Evolutionary conservation across 345 rosid species (phyloP).

Genomic region (Brassica nigra): DNA sequence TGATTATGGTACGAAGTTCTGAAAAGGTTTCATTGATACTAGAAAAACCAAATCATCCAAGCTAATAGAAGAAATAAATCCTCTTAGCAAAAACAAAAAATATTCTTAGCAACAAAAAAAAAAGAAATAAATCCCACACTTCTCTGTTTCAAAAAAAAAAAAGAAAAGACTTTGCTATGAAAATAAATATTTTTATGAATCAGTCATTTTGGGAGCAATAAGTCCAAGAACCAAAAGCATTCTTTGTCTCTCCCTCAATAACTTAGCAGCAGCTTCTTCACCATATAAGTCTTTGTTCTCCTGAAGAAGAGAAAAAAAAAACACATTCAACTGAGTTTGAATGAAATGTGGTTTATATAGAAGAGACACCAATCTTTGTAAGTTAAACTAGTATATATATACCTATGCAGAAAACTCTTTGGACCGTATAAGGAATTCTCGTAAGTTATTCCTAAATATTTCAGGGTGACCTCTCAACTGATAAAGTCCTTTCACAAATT

Average conservation of each 20-base stretch:
- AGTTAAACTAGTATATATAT: background rate
- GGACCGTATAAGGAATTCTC: slow-evolving; percentile 88
- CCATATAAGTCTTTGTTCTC: slow-evolving; percentile 79
- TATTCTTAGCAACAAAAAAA: too few species aligned
- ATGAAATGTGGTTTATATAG: background rate
- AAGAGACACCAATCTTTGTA: slow-evolving; percentile 1
- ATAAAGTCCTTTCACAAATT: slow-evolving; percentile 74
- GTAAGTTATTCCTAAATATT: slow-evolving; percentile 71
- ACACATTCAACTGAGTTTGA: background rate
- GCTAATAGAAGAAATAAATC: background rate
- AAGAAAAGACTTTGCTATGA: background rate
- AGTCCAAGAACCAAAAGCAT: slow-evolving; percentile 41
- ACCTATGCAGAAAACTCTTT: slow-evolving; percentile 87
- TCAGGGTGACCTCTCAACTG: slow-evolving; percentile 64
- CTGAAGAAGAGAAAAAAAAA: slow-evolving; percentile 30
- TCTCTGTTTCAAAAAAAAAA: background rate
- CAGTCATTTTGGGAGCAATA: slow-evolving; percentile 68
- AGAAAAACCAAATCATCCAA: background rate
- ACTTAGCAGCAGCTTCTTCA: too few species aligned
- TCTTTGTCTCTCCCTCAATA: too few species aligned
- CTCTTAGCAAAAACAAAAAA: too few species aligned
- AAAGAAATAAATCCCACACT: too few species aligned
- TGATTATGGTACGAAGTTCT: background rate
- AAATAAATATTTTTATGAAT: slow-evolving; percentile 16
- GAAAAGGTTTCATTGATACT: background rate